phyloP scores from a whole-genome alignment of 805 yeast genomes.

The Schwanniomyces occidentalis region DNA sequence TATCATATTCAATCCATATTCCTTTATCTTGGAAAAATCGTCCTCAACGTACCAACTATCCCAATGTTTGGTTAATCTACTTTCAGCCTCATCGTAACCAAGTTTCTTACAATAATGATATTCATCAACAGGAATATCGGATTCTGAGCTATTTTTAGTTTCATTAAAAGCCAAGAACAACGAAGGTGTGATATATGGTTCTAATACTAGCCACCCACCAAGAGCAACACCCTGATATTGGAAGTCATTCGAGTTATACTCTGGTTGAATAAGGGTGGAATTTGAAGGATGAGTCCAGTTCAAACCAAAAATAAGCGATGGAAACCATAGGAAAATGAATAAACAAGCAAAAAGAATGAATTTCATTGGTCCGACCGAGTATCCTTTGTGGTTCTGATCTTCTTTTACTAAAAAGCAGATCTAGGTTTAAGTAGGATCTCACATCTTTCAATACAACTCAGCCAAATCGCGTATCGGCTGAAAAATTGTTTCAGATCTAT shows the following conservation, averaged over 20 bases:
- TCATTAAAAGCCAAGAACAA: constrained; percentile 46
- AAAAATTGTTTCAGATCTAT: no score
- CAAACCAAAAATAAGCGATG: no score
- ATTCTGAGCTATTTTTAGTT: constrained; percentile 17
- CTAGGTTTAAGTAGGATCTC: no score
- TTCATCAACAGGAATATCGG: constrained; percentile 57
- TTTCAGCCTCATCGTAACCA: constrained; percentile 47
- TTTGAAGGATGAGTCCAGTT: background rate
- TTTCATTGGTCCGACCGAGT: no score
- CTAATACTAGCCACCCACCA: constrained; percentile 73
- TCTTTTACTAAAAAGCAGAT: no score
- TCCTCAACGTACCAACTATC: constrained; percentile 55
- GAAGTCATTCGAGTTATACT: constrained; percentile 13
- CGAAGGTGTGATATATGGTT: constrained; percentile 71
- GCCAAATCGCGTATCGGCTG: no score
- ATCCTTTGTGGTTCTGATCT: no score
- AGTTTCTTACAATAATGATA: constrained; percentile 50
- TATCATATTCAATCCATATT: constrained; percentile 65
- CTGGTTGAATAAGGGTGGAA: constrained; percentile 9
- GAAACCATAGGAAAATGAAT: no score
- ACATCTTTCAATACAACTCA: no score
- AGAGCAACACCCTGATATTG: constrained; percentile 23
- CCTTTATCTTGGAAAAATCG: constrained; percentile 53
- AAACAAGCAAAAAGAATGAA: no score
- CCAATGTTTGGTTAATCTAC: constrained; percentile 54